Evolutionary conservation across 2,329 filamentous ascomycete genomes (phyloP).

Genomic region (Mycosphaerella arachidis): DNA sequence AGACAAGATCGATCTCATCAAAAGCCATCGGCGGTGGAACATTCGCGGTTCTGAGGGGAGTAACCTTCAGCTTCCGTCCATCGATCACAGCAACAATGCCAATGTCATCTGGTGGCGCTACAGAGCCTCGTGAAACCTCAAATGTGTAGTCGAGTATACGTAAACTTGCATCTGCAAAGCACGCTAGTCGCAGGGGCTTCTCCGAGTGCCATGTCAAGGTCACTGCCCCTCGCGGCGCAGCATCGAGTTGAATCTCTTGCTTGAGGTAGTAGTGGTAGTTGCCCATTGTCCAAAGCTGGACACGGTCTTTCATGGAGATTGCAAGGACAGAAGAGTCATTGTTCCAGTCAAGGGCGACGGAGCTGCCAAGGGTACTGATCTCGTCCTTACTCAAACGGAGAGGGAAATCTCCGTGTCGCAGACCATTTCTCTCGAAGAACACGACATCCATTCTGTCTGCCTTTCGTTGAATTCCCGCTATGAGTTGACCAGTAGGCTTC

Average conservation of each 20-base stretch:
- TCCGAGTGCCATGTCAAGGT: conserved; percentile 72
- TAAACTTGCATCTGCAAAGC: conserved; percentile 11
- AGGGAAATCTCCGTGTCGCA: conserved; percentile 92
- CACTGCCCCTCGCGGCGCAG: conserved; percentile 10
- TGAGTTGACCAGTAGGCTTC: conserved; percentile 84
- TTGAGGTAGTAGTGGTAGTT: conserved; percentile 99
- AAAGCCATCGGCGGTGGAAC: conserved; percentile 90
- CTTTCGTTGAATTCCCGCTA: conserved; percentile 78
- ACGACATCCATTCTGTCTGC: conserved; percentile 70
- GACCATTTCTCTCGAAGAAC: conserved; percentile 96
- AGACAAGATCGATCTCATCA: conserved; percentile 62
- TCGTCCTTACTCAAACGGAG: conserved; percentile 63
- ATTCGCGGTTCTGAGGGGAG: conserved; percentile 76
- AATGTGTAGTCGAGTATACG: conserved; percentile 60
- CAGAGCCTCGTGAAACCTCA: conserved; percentile 63
- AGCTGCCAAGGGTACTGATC: conserved; percentile 49
- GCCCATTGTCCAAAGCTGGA: conserved; percentile 95
- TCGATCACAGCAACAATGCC: conserved; percentile 71
- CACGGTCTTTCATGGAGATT: conserved; percentile 64
- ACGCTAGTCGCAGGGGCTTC: conserved; percentile 64
- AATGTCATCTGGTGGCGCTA: conserved; percentile 55
- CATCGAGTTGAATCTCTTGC: conserved; percentile 61
- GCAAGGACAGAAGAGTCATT: conserved; percentile 86
- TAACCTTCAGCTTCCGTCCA: conserved; percentile 74
- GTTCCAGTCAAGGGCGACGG: conserved; percentile 77